Evolutionary conservation across 768 basidiomycete genomes (phyloP).

Genomic region (Leucosporidium creatinivorum): DNA sequence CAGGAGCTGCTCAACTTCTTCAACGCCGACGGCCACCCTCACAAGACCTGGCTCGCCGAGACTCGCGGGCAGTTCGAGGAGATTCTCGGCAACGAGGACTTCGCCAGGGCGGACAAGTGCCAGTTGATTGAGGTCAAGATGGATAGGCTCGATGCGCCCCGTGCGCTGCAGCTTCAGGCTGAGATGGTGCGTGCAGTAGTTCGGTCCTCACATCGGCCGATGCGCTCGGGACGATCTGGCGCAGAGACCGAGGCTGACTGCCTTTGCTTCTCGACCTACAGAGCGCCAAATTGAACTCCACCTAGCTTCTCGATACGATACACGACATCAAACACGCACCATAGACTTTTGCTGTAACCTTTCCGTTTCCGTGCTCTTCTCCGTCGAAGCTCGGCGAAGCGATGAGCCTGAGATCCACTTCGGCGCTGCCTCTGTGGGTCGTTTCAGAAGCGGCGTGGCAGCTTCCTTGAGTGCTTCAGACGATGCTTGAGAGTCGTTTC

Average conservation of each 20-base stretch:
- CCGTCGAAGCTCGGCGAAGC: too few species aligned
- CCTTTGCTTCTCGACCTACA: background rate
- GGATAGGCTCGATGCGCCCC: constrained; percentile 64
- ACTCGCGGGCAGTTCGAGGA: constrained; percentile 55
- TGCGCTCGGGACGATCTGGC: too few species aligned
- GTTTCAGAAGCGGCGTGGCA: too few species aligned
- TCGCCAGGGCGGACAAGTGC: constrained; percentile 58
- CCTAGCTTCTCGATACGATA: background rate
- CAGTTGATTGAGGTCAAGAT: constrained; percentile 69
- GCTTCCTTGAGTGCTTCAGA: too few species aligned
- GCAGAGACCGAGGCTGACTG: background rate
- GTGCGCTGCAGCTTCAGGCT: constrained; percentile 35
- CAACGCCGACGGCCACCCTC: constrained; percentile 38
- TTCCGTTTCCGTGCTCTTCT: too few species aligned
- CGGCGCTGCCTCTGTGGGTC: too few species aligned
- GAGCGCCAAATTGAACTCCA: constrained; percentile 24
- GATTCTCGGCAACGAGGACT: constrained; percentile 58
- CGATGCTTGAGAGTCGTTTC: too few species aligned
- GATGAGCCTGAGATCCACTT: too few species aligned
- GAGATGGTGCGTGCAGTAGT: constrained; percentile 18
- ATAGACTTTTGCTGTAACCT: too few species aligned
- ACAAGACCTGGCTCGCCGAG: constrained; percentile 40
- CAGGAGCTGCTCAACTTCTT: constrained; percentile 42
- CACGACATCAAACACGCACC: too few species aligned
- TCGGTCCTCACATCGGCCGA: background rate